Evolutionary conservation across 306 rosid species (phyloP), one percentile per base, ranked within the genome.

Genomic region (Cucurbita argyrosperma): DNA sequence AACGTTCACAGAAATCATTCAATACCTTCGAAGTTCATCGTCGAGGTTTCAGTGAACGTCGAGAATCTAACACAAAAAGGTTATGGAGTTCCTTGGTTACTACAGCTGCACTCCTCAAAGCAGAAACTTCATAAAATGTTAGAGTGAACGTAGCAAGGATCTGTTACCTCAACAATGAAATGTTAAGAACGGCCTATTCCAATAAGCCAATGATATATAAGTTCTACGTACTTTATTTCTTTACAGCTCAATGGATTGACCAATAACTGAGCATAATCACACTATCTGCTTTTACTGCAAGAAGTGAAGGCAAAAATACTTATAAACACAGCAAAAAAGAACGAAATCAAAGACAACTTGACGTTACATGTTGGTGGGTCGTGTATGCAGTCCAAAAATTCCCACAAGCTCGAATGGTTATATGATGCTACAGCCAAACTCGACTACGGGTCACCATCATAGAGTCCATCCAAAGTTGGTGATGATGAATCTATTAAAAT

Each of bases 401-500:
- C 5, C 11, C 73, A 18, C 23, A 11, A 67, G 51, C 73, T 21
- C 5, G 19, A 40, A 74, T 5, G 43, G 62, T 38, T 8, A 40
- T 8, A 40, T 54, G 66, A 60, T 74, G 61, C 59, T 38, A 75
- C 59, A 57, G 50, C 74, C 12, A 40, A 18, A 18, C 35, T 75
- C 52, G 61, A 51, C 85, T 85, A 94, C 11, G 97, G 99, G 81
- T 94, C 99, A 76, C 82, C 85, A 10, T 94, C 96, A 35, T 83
- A 60, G 60, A 78, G 95, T 63, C 77, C 84, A 77, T 50, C 78
- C 13, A 45, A 10, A 51, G 76, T 57, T 37, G 80, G 82, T 52
- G 82, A 16, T 6, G 78, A 40, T 60, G 92, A 82, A 78, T 82
- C 80, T 69, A 84, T 74, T 79, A 89, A 56, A 55, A 83, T 56